phyloP scores from a whole-genome alignment of 1,139 yeast genomes.

The Eremothecium cymbalariae region DNA sequence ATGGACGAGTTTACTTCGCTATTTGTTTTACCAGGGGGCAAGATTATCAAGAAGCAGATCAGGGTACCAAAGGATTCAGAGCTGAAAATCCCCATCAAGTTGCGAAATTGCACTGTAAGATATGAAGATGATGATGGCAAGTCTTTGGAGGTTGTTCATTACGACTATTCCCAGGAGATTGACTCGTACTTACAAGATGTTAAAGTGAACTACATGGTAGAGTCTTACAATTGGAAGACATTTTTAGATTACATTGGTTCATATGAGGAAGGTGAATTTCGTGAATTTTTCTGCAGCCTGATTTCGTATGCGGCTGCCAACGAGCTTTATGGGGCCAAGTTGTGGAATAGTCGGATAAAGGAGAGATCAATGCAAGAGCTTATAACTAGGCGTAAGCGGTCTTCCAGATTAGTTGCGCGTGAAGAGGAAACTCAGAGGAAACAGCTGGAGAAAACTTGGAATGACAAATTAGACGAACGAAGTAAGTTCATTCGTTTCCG shows the following conservation, averaged over 20 bases:
- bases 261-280: conserved; percentile 12
- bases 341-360: conserved; percentile 23
- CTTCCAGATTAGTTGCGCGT: conserved; percentile 30
- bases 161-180: conserved; percentile 28
- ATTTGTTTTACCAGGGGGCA: conserved; percentile 30
- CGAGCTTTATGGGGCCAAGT: conserved; percentile 23
- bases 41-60: conserved; percentile 19
- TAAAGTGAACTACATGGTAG: conserved; percentile 16
- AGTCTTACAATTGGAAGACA: conserved; percentile 24
- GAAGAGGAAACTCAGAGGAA: conserved; percentile 29
- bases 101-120: conserved; percentile 26
- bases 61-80: conserved; percentile 8
- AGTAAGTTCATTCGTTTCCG: conserved; percentile 24
- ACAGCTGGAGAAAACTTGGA: conserved; percentile 24
- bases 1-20: conserved; percentile 22
- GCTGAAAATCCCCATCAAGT: conserved; percentile 26
- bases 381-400: conserved; percentile 28
- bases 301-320: conserved; percentile 21
- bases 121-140: conserved; percentile 15
- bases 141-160: conserved; percentile 23
- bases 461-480: conserved; percentile 28
- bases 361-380: conserved; percentile 25
- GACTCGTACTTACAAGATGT: conserved; percentile 24
- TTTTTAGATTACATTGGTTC: conserved; percentile 17
- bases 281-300: conserved; percentile 16